These are phyloP conservation scores for Amanita molliuscula DNA, from an alignment of 768 basidiomycete genomes.

Conservation along the genomic window DNA sequence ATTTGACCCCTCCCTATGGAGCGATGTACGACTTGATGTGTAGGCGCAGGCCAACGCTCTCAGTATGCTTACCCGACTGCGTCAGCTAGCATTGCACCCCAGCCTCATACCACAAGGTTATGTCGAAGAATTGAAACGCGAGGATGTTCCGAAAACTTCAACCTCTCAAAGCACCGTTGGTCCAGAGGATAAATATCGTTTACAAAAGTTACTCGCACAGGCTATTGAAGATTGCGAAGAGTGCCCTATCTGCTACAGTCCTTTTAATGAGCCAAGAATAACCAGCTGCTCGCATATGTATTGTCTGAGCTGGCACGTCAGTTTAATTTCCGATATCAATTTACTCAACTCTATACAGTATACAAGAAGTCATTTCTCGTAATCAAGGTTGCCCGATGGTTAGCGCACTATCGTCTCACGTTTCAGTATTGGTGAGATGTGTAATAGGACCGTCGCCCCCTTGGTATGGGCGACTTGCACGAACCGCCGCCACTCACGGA, in stretches of 20 bases:
- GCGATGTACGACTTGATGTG: neutral
- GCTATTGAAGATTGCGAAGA: conserved; percentile 77
- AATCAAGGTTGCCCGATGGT: conserved; percentile 83
- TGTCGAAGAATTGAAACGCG: conserved; percentile 40
- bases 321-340: neutral
- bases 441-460: conserved; percentile 57
- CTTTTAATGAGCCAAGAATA: conserved; percentile 56
- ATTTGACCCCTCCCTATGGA: neutral
- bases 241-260: conserved; percentile 65
- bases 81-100: conserved; percentile 76
- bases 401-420: conserved; percentile 2
- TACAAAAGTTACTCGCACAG: conserved; percentile 51
- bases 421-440: conserved; percentile 1
- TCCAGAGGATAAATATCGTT: conserved; percentile 38
- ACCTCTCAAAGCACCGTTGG: conserved; percentile 29
- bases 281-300: conserved; percentile 67
- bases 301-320: conserved; percentile 54
- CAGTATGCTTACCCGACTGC: conserved; percentile 78
- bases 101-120: conserved; percentile 65
- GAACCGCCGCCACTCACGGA: conserved; percentile 58
- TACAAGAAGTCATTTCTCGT: conserved; percentile 56
- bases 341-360: conserved; percentile 27
- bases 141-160: neutral
- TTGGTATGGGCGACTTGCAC: conserved; percentile 45
- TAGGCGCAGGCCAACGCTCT: conserved; percentile 64